These are phyloP conservation scores for Cutaneotrichosporon sp. DNA, from an alignment of 1,284 basidiomycete species.

Conservation along the genomic window DNA sequence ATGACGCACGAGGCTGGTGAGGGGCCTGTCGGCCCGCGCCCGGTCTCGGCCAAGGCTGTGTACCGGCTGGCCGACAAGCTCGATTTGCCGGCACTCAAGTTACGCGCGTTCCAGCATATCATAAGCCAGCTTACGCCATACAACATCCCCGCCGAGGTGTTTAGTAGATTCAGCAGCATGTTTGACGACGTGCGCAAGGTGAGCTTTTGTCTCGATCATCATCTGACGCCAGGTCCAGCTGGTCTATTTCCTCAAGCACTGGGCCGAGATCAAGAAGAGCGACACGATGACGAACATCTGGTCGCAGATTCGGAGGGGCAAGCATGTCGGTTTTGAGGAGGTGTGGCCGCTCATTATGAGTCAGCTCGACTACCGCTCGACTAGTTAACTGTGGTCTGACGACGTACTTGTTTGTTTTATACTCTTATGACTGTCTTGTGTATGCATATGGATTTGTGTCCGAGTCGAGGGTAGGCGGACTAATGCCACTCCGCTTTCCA, in stretches of 20 bases:
- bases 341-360: slow-evolving; percentile 41
- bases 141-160: slow-evolving; percentile 82
- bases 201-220: slow-evolving; percentile 8
- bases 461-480: background rate
- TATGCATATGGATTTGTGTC: background rate
- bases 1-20: slow-evolving; percentile 16
- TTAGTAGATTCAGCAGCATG: slow-evolving; percentile 76
- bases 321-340: slow-evolving; percentile 70
- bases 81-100: slow-evolving; percentile 46
- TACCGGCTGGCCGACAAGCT: slow-evolving; percentile 78
- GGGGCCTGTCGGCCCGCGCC: slow-evolving; percentile 56
- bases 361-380: slow-evolving; percentile 33
- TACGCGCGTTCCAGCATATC: slow-evolving; percentile 63
- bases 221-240: slow-evolving; percentile 62
- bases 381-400: background rate
- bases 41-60: slow-evolving; percentile 83
- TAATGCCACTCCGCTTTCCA: background rate
- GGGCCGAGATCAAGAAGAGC: slow-evolving; percentile 74
- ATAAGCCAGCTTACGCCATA: slow-evolving; percentile 68
- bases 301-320: slow-evolving; percentile 73
- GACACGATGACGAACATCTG: slow-evolving; percentile 79
- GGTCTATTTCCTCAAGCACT: slow-evolving; percentile 73
- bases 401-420: background rate
- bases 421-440: background rate
- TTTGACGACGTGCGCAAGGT: slow-evolving; percentile 82